Percentiles rank a stretch among this genome's conserved stretches.
These are phyloP conservation scores for Fusarium sp. DNA, from an alignment of 2,329 filamentous ascomycete species.

Conservation along the genomic window DNA sequence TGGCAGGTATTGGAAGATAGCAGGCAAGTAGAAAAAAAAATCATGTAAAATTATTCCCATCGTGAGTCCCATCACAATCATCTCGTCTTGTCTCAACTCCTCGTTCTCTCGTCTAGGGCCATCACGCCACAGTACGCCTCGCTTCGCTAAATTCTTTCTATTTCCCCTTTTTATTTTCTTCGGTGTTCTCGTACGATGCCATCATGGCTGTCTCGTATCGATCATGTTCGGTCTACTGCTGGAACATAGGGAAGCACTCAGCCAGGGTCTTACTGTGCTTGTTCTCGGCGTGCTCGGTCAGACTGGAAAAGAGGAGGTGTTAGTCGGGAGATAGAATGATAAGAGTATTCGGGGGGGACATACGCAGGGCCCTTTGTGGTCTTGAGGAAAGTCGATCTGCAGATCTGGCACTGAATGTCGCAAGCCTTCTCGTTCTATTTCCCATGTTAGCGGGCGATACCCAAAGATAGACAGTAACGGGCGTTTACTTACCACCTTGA, in stretches of 20 bases:
- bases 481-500: conserved; percentile 71
- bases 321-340: conserved; percentile 23
- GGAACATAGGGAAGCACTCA: conserved; percentile 77
- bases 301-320: conserved; percentile 57
- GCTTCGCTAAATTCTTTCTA: conserved; percentile 40
- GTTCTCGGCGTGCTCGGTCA: conserved; percentile 80
- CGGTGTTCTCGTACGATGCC: conserved; percentile 25
- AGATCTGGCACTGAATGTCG: conserved; percentile 82
- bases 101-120: conserved; percentile 31
- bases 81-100: conserved; percentile 12
- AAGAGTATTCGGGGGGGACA: conserved; percentile 49
- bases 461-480: background rate
- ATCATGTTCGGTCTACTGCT: conserved; percentile 31
- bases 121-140: conserved; percentile 43
- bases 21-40: conserved; percentile 35
- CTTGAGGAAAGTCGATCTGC: conserved; percentile 85
- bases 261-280: conserved; percentile 81
- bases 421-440: conserved; percentile 79
- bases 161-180: background rate
- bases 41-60: conserved; percentile 39
- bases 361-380: conserved; percentile 81
- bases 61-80: conserved; percentile 34
- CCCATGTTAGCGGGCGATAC: conserved; percentile 30
- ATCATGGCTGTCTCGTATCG: background rate
- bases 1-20: conserved; percentile 7